Percentiles rank a stretch among this genome's conserved stretches.
Evolutionary conservation across 2,329 filamentous ascomycete genomes (phyloP).

Genomic region (Thyridium curvatum): DNA sequence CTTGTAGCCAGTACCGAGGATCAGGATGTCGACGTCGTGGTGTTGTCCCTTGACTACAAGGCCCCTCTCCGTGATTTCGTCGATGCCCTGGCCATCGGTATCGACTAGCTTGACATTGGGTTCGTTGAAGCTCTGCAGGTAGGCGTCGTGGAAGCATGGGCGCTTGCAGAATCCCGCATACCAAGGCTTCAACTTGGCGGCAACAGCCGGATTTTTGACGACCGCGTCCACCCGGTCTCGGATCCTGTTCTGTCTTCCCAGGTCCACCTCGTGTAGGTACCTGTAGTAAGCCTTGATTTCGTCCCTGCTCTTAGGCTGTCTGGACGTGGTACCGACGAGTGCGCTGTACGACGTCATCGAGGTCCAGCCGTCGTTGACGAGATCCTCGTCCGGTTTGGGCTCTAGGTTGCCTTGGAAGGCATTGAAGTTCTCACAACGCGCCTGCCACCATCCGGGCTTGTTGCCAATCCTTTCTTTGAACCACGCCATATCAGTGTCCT

Average conservation of each 20-base stretch:
- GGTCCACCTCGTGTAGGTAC: too few relatives aligned
- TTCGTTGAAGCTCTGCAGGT: constrained; percentile 52
- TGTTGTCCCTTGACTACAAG: constrained; percentile 40
- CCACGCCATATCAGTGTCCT: constrained; percentile 30
- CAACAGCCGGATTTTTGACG: constrained; percentile 46
- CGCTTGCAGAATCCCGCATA: constrained; percentile 60
- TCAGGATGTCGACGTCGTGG: constrained; percentile 32
- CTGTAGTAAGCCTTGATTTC: constrained; percentile 27
- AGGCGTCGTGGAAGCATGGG: constrained; percentile 55
- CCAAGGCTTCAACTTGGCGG: constrained; percentile 49
- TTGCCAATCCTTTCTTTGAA: constrained; percentile 21
- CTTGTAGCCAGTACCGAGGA: constrained; percentile 29
- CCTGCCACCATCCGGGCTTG: constrained; percentile 40
- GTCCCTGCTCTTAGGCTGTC: constrained; percentile 21
- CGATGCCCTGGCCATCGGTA: constrained; percentile 47
- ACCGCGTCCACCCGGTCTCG: constrained; percentile 41
- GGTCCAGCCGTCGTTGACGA: constrained; percentile 41
- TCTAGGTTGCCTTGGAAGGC: constrained; percentile 23
- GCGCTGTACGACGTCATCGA: constrained; percentile 29
- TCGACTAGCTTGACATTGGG: constrained; percentile 54
- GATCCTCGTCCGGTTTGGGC: constrained; percentile 20
- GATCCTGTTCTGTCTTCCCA: too few relatives aligned
- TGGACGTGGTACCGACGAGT: constrained; percentile 19
- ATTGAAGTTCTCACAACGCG: constrained; percentile 38
- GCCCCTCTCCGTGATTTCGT: constrained; percentile 34